Evolutionary conservation across 805 yeast species (phyloP).

Genomic region (Brettanomyces anomalus): DNA sequence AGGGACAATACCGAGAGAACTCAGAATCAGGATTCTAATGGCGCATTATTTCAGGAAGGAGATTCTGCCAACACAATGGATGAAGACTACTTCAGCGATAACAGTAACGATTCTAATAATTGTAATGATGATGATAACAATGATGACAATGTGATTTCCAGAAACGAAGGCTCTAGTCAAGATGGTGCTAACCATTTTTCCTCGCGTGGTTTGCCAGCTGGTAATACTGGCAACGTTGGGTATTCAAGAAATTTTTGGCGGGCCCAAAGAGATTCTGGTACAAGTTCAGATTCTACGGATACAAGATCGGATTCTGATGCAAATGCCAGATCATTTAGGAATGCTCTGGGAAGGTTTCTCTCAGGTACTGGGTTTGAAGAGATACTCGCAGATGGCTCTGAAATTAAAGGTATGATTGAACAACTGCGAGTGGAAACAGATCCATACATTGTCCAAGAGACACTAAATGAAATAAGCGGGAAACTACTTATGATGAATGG

Average conservation of each 20-base stretch:
- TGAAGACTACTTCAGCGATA: constrained; percentile 11
- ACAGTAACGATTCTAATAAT: constrained; percentile 9
- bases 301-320: neutral
- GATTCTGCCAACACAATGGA: constrained; percentile 10
- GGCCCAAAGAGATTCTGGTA: neutral
- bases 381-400: constrained; percentile 12
- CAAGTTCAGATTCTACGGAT: neutral
- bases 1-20: constrained; percentile 7
- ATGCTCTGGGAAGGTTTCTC: constrained; percentile 19
- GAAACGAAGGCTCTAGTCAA: constrained; percentile 11
- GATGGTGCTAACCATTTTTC: constrained; percentile 12
- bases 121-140: neutral
- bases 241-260: neutral
- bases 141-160: constrained; percentile 2
- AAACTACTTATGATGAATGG: constrained; percentile 57
- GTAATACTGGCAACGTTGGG: neutral
- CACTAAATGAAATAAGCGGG: constrained; percentile 56
- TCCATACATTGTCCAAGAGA: constrained; percentile 53
- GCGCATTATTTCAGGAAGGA: neutral
- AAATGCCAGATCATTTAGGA: constrained; percentile 13
- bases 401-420: constrained; percentile 2
- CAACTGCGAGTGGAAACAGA: constrained; percentile 27
- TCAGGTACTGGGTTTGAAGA: constrained; percentile 23
- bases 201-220: neutral
- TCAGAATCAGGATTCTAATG: neutral